These are phyloP conservation scores for Coemansia sp. DNA, from an alignment of 192 early-diverging fungal species.

Conservation along the genomic window DNA sequence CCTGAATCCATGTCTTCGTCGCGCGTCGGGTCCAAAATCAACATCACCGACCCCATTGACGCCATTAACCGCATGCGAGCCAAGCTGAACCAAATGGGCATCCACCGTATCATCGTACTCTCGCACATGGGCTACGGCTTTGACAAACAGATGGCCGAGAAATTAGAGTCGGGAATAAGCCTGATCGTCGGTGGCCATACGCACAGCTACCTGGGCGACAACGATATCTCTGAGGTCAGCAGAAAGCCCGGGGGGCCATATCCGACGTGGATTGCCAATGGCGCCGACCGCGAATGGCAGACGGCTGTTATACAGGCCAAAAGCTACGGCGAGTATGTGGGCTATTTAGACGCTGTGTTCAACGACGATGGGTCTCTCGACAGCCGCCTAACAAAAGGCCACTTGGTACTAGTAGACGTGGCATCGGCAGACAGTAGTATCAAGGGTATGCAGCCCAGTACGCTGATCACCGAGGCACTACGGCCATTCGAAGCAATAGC, in stretches of 20 bases:
- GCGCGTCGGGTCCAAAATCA: conserved; percentile 47
- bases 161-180: conserved; percentile 57
- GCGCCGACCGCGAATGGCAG: conserved; percentile 60
- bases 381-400: conserved; percentile 54
- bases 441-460: conserved; percentile 45
- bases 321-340: conserved; percentile 68
- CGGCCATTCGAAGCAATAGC: conserved; percentile 23
- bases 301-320: conserved; percentile 74
- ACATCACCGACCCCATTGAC: conserved; percentile 60
- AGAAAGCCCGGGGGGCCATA: conserved; percentile 56
- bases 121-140: conserved; percentile 74
- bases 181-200: conserved; percentile 78
- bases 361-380: conserved; percentile 62
- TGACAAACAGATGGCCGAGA: conserved; percentile 62
- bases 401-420: conserved; percentile 59
- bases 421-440: conserved; percentile 49
- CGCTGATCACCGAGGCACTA: conserved; percentile 4
- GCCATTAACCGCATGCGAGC: conserved; percentile 63
- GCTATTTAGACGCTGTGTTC: conserved; percentile 63
- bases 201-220: conserved; percentile 48
- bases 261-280: conserved; percentile 60
- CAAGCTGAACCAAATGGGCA: conserved; percentile 59
- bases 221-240: not conserved
- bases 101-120: conserved; percentile 67
- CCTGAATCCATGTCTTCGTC: conserved; percentile 60